Evolutionary conservation across 768 basidiomycete species (phyloP).

Genomic region (Amanita inopinata): DNA sequence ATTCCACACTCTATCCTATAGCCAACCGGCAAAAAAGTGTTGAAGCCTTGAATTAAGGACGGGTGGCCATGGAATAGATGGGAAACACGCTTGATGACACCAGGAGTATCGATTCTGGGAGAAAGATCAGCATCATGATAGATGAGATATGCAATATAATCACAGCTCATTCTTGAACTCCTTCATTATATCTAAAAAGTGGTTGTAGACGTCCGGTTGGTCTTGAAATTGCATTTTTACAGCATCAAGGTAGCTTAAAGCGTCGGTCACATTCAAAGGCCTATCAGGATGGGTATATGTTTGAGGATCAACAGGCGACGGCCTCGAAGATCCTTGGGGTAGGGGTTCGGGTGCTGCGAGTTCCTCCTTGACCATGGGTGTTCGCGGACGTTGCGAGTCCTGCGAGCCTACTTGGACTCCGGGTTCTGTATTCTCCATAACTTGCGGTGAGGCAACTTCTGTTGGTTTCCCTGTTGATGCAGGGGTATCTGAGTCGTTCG

Average conservation of each 20-base stretch:
- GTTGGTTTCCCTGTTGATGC: background rate
- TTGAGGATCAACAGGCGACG: slow-evolving; percentile 3
- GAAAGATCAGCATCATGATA: slow-evolving; percentile 3
- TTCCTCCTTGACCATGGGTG: slow-evolving; percentile 1
- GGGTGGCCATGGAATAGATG: slow-evolving; percentile 88
- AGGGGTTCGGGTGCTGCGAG: background rate
- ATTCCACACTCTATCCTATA: slow-evolving; percentile 83
- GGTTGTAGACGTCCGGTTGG: slow-evolving; percentile 92
- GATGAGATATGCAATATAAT: slow-evolving; percentile 20
- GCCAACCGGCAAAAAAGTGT: slow-evolving; percentile 91
- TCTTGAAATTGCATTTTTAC: slow-evolving; percentile 88
- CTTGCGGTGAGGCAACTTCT: background rate
- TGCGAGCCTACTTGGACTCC: background rate
- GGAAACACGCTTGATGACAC: slow-evolving; percentile 93
- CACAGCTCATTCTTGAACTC: slow-evolving; percentile 94
- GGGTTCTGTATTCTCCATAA: background rate
- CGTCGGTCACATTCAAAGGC: slow-evolving; percentile 91
- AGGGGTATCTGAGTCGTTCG: background rate
- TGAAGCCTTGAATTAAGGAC: slow-evolving; percentile 91
- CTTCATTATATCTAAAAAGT: slow-evolving; percentile 96
- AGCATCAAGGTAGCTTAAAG: slow-evolving; percentile 84
- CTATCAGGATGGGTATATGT: slow-evolving; percentile 24
- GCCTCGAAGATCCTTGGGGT: background rate
- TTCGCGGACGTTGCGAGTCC: background rate
- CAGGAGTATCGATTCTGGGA: slow-evolving; percentile 89